phyloP scores from a whole-genome alignment of 257 asterid genomes.

The Forsythia suspensa region DNA sequence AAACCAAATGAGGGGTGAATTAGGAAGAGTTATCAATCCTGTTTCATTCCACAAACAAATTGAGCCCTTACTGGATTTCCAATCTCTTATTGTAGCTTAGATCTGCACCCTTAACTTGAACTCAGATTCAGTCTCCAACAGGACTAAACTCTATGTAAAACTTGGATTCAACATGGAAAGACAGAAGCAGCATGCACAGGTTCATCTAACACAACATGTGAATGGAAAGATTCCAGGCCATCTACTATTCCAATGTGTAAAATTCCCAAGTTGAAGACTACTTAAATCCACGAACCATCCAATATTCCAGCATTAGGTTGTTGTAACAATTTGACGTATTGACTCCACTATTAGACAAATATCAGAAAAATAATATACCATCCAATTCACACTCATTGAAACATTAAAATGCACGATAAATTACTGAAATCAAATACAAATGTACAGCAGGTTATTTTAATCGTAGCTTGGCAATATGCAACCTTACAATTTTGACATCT shows the following conservation, averaged over 20 bases:
- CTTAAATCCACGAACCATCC: neutral
- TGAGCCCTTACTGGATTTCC: neutral
- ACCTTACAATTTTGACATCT: conserved; percentile 1
- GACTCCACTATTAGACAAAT: neutral
- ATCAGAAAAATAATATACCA: neutral
- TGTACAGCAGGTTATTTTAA: neutral
- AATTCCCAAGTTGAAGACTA: neutral
- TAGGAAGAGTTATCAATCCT: neutral
- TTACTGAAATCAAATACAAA: conserved; percentile 8
- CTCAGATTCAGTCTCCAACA: neutral
- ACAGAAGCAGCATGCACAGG: neutral
- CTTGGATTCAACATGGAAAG: neutral
- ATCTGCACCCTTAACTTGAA: neutral
- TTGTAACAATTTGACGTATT: neutral
- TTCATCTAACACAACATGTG: neutral
- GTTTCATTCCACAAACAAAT: neutral
- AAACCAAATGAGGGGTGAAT: neutral
- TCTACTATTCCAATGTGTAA: neutral
- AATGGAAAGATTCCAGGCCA: neutral
- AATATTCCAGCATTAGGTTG: neutral
- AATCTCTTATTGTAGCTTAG: neutral
- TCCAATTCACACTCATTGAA: neutral
- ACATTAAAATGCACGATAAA: conserved; percentile 4
- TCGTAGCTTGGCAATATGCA: neutral
- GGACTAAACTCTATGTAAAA: neutral